Conservation (phyloP, 495 filamentous ascomycete genomes). For the Aspergillus incahuasiensis region DNA sequence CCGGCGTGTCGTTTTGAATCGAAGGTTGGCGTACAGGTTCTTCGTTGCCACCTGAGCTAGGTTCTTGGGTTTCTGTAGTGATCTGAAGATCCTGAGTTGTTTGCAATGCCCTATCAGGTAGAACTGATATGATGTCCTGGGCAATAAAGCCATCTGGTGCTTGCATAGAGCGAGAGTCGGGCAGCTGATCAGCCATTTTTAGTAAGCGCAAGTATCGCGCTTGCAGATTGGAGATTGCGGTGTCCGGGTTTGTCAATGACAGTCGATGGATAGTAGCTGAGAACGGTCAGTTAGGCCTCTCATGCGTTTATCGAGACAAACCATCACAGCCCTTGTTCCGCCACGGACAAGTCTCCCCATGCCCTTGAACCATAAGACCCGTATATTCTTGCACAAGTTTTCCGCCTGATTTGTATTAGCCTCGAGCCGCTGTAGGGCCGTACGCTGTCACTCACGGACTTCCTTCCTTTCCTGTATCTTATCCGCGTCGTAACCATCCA, state of each 20-base stretch:
- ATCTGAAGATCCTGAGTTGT: conserved; percentile 17
- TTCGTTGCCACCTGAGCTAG: background rate
- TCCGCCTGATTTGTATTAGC: conserved; percentile 27
- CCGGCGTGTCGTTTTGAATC: conserved; percentile 15
- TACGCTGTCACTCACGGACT: conserved; percentile 41
- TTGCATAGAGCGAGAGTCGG: conserved; percentile 43
- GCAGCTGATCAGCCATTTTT: conserved; percentile 47
- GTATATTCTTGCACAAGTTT: conserved; percentile 74
- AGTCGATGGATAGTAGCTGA: conserved; percentile 52
- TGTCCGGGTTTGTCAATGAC: conserved; percentile 52
- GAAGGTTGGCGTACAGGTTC: conserved; percentile 1
- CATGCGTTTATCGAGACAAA: conserved; percentile 42
- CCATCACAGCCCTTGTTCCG: conserved; percentile 77
- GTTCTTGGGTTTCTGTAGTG: conserved; percentile 3
- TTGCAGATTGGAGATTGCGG: conserved; percentile 51
- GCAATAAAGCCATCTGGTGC: conserved; percentile 41
- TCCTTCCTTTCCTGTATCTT: conserved; percentile 63
- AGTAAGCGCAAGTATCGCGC: conserved; percentile 55
- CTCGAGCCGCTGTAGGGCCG: background rate
- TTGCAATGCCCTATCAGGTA: conserved; percentile 30
- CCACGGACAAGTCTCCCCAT: conserved; percentile 86
- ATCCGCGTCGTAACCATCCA: conserved; percentile 45
- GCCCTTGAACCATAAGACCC: conserved; percentile 65
- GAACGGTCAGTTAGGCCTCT: no score
- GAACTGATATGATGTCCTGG: conserved; percentile 24